Evolutionary conservation across 768 basidiomycete species (phyloP).

Genomic region (Panellus pusillus): DNA sequence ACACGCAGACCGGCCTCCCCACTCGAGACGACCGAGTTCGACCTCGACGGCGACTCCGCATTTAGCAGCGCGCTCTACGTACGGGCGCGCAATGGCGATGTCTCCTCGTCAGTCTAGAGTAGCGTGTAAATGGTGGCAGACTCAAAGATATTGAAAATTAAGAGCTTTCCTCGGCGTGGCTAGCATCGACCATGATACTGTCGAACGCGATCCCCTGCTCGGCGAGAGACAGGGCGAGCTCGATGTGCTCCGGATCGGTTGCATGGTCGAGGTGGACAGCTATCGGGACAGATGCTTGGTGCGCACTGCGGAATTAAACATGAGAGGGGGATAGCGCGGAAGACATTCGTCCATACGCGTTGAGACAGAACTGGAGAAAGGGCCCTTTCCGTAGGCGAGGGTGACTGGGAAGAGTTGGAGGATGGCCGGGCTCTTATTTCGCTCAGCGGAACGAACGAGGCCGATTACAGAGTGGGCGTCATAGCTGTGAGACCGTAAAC

Average conservation of each 20-base stretch:
- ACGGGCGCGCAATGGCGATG: slow-evolving; percentile 42
- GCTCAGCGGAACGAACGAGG: slow-evolving; percentile 48
- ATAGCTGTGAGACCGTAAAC: slow-evolving; percentile 31
- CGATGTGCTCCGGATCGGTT: slow-evolving; percentile 44
- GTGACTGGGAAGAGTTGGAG: slow-evolving; percentile 48
- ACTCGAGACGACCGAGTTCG: slow-evolving; percentile 48
- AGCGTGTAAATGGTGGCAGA: neutral
- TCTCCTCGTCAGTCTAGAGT: slow-evolving; percentile 46
- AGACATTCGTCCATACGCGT: slow-evolving; percentile 30
- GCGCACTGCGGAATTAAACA: slow-evolving; percentile 31
- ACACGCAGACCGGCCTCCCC: slow-evolving; percentile 49
- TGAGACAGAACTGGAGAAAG: slow-evolving; percentile 44
- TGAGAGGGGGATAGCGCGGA: neutral
- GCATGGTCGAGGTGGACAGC: slow-evolving; percentile 51
- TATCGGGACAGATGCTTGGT: slow-evolving; percentile 47
- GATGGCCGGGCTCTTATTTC: slow-evolving; percentile 45
- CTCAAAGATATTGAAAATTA: neutral
- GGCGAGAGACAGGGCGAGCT: slow-evolving; percentile 44
- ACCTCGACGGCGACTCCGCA: slow-evolving; percentile 45
- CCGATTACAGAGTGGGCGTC: slow-evolving; percentile 46
- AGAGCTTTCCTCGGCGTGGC: slow-evolving; percentile 41
- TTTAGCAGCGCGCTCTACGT: slow-evolving; percentile 42
- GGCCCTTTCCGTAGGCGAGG: slow-evolving; percentile 45
- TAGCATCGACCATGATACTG: slow-evolving; percentile 53
- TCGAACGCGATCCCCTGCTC: slow-evolving; percentile 48